phyloP scores from a whole-genome alignment of 352 stramenopile species.

The Pythium utonaiense region DNA sequence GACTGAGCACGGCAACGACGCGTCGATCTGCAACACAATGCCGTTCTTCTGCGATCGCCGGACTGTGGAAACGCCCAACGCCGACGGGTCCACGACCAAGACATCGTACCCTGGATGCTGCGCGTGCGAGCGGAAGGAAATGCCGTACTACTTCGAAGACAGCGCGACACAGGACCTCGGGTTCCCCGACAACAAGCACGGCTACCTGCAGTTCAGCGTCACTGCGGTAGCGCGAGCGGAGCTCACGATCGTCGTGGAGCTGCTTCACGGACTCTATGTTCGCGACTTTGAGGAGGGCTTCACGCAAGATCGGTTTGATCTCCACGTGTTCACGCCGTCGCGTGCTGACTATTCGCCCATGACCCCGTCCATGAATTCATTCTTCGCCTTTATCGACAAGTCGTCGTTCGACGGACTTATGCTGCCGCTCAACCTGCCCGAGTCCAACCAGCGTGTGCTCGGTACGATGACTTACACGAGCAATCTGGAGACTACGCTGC shows the following conservation, averaged over 20 bases:
- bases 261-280: constrained; percentile 93
- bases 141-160: constrained; percentile 89
- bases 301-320: constrained; percentile 71
- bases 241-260: constrained; percentile 90
- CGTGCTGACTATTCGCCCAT: constrained; percentile 62
- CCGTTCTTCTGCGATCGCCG: constrained; percentile 60
- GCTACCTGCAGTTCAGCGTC: constrained; percentile 90
- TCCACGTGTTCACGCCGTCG: constrained; percentile 88
- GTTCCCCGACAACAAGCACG: constrained; percentile 95
- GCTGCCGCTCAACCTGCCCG: constrained; percentile 93
- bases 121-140: constrained; percentile 77
- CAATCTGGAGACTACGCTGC: constrained; percentile 70
- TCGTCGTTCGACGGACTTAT: constrained; percentile 78
- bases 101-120: constrained; percentile 71
- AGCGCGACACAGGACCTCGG: constrained; percentile 49
- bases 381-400: constrained; percentile 84
- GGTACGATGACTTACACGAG: constrained; percentile 55
- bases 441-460: constrained; percentile 45
- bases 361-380: constrained; percentile 55
- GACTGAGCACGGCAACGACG: constrained; percentile 31
- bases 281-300: constrained; percentile 87
- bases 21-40: constrained; percentile 49
- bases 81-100: constrained; percentile 21
- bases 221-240: constrained; percentile 74
- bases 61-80: constrained; percentile 21